Conservation (phyloP, 2,329 filamentous ascomycete species). For the Rhynchosporium agropyri region DNA sequence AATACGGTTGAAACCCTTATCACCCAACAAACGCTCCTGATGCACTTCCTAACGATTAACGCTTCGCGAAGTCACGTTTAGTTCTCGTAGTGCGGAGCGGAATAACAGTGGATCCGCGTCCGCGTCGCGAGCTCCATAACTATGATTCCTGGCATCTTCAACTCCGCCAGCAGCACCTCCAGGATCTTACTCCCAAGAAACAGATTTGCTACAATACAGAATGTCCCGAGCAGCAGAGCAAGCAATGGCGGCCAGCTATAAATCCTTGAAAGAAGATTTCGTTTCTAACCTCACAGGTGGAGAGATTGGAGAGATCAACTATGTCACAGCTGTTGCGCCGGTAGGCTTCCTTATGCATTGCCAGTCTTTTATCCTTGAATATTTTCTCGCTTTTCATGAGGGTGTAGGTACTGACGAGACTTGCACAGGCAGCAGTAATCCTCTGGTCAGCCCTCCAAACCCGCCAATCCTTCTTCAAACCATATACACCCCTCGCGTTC, state of each 20-base stretch:
- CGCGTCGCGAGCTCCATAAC: slow-evolving; percentile 4
- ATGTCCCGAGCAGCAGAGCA: slow-evolving; percentile 42
- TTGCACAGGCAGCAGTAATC: slow-evolving; percentile 70
- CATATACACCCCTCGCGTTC: slow-evolving; percentile 68
- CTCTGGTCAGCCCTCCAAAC: slow-evolving; percentile 90
- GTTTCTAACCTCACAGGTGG: slow-evolving; percentile 90
- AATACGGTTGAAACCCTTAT: no score
- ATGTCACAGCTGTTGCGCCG: slow-evolving; percentile 80
- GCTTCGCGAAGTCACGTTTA: not conserved
- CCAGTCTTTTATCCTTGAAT: not conserved
- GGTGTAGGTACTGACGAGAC: slow-evolving; percentile 19
- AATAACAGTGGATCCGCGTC: not conserved
- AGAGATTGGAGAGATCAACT: slow-evolving; percentile 81
- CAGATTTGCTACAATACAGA: not conserved
- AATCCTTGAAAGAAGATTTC: slow-evolving; percentile 90
- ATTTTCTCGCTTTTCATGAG: not conserved
- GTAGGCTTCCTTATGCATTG: slow-evolving; percentile 55
- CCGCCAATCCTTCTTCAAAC: slow-evolving; percentile 79
- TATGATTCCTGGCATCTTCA: slow-evolving; percentile 34
- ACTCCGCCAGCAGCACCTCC: not conserved
- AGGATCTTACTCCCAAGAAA: slow-evolving; percentile 20
- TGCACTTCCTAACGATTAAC: no score
- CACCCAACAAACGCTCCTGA: no score
- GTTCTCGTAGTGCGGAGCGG: not conserved
- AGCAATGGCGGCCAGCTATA: slow-evolving; percentile 66